Evolutionary conservation across 2,329 filamentous ascomycete genomes (phyloP).

Genomic region (Alternaria sp.): DNA sequence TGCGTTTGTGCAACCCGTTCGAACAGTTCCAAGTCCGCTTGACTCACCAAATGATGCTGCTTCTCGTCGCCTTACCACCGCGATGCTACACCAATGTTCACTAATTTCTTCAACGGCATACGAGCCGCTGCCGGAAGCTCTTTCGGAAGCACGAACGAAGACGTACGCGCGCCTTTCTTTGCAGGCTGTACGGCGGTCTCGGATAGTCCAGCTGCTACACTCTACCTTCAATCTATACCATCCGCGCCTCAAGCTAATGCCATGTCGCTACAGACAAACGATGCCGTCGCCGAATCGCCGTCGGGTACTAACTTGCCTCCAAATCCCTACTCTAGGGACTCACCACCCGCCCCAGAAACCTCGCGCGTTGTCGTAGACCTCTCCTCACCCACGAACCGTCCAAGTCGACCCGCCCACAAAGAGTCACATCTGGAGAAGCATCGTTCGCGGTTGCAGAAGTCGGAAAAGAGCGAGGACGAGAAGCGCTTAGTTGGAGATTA

Average conservation of each 20-base stretch:
- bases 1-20: constrained; percentile 15
- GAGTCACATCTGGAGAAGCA: background rate
- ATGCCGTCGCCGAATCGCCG: constrained; percentile 22
- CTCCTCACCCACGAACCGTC: constrained; percentile 17
- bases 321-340: constrained; percentile 10
- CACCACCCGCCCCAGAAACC: constrained; percentile 8
- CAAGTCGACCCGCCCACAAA: background rate
- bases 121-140: constrained; percentile 14
- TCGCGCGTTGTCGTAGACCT: constrained; percentile 17
- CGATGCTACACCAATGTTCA: constrained; percentile 21
- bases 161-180: constrained; percentile 21
- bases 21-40: background rate
- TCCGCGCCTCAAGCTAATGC: constrained; percentile 22
- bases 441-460: background rate
- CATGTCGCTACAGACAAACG: constrained; percentile 31
- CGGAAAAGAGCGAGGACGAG: constrained; percentile 21
- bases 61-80: constrained; percentile 8
- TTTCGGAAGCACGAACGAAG: constrained; percentile 7
- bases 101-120: constrained; percentile 10
- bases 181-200: background rate
- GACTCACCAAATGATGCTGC: constrained; percentile 13
- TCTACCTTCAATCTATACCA: background rate
- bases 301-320: constrained; percentile 13
- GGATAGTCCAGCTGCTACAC: background rate
- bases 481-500: constrained; percentile 28